Conservation (phyloP, 2,329 filamentous ascomycete genomes). For the Ophiocordyceps camponoti-floridani region DNA sequence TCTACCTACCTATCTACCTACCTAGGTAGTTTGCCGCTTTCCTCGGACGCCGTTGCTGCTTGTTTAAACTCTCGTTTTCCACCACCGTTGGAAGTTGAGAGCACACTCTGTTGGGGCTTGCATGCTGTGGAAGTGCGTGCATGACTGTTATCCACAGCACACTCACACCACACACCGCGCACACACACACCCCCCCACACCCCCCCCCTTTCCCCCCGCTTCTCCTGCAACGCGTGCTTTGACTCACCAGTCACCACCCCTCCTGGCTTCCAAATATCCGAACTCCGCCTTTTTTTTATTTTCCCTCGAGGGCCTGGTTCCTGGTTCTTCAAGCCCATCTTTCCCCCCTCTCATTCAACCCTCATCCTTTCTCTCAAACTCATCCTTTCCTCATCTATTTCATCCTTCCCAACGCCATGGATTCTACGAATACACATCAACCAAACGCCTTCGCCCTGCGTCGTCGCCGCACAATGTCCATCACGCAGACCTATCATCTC, state of each 20-base stretch:
- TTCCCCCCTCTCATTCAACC: slow-evolving; percentile 2
- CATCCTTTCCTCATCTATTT: slow-evolving; percentile 9
- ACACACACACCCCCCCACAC: not conserved
- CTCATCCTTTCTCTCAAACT: slow-evolving; percentile 1
- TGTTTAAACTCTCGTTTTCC: not conserved
- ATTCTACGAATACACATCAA: slow-evolving; percentile 3
- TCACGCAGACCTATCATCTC: slow-evolving; percentile 96
- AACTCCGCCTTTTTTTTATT: slow-evolving; percentile 4
- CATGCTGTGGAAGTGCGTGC: not conserved
- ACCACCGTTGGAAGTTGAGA: too few relatives aligned
- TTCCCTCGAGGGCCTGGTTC: not conserved
- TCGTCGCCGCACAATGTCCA: slow-evolving; percentile 59
- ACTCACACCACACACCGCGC: too few relatives aligned
- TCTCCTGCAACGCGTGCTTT: not conserved
- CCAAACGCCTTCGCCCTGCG: slow-evolving; percentile 7
- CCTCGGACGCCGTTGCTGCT: too few relatives aligned
- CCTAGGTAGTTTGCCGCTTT: too few relatives aligned
- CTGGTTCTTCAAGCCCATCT: slow-evolving; percentile 1
- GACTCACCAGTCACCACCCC: not conserved
- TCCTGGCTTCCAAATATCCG: not conserved
- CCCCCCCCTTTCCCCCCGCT: too few relatives aligned
- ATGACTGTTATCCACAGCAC: not conserved
- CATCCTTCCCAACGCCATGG: slow-evolving; percentile 7
- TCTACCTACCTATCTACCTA: too few relatives aligned
- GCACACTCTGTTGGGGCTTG: not conserved